Conservation (phyloP, 2,329 filamentous ascomycete genomes). For the Shiraia bambusicola region DNA sequence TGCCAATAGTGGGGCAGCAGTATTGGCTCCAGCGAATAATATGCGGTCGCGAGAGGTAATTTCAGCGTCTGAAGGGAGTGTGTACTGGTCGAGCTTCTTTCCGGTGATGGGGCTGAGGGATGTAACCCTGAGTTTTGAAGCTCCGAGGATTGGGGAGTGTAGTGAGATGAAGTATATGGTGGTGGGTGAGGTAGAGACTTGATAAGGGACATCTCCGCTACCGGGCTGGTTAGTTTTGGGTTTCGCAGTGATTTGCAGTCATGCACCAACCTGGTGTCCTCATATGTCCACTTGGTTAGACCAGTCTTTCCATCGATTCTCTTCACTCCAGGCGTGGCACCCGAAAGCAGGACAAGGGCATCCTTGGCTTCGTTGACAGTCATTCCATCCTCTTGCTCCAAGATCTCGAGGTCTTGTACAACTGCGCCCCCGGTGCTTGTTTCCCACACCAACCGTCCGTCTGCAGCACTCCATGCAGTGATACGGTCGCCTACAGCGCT, state of each 20-base stretch:
- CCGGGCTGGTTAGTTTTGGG: slow-evolving; percentile 20
- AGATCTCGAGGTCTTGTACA: slow-evolving; percentile 72
- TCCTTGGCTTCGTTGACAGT: slow-evolving; percentile 58
- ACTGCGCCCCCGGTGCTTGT: slow-evolving; percentile 57
- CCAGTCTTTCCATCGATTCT: slow-evolving; percentile 74
- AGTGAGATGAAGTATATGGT: slow-evolving; percentile 76
- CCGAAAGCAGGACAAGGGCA: slow-evolving; percentile 66
- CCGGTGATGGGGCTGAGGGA: slow-evolving; percentile 73
- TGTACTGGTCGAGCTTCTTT: slow-evolving; percentile 69
- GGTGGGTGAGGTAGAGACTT: slow-evolving; percentile 69
- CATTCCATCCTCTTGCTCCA: slow-evolving; percentile 66
- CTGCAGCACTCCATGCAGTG: slow-evolving; percentile 79
- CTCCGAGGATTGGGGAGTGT: slow-evolving; percentile 63
- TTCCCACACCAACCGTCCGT: slow-evolving; percentile 78
- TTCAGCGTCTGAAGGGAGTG: slow-evolving; percentile 72
- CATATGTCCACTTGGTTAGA: slow-evolving; percentile 74
- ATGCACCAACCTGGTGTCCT: slow-evolving; percentile 56
- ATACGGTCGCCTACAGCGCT: slow-evolving; percentile 71
- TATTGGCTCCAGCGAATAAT: slow-evolving; percentile 74
- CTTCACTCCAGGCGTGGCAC: slow-evolving; percentile 61
- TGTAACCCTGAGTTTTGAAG: slow-evolving; percentile 75
- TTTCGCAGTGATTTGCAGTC: neutral
- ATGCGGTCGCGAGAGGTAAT: slow-evolving; percentile 65
- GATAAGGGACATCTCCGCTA: slow-evolving; percentile 70
- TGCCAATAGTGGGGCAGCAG: slow-evolving; percentile 70